Base-by-base conservation (phyloP, 768 basidiomycete genomes). In the Mycena filopes region DNA sequence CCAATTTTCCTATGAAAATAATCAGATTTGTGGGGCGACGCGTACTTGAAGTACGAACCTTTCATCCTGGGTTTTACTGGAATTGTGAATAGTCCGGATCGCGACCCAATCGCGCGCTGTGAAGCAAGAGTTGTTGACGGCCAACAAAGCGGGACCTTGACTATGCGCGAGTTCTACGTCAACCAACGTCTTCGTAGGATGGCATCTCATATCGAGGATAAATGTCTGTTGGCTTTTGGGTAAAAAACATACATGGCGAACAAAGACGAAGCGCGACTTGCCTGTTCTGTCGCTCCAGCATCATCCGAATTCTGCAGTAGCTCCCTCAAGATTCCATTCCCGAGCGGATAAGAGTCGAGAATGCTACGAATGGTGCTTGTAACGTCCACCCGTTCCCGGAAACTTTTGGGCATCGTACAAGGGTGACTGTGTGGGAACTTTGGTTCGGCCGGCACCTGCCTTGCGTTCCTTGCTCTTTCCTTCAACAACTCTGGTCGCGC, bases 101-200 rank as follows among this genome's bases (percentile, higher is more conserved):
- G 72, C 76, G 4, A 55, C 50, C 77, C 76, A 78, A 50, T 78
- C 76, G 2, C 55, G 47, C 0, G 75, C 73, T 2, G 60, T 58
- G 42, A 78, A 76, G 2, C 64, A 21, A 3, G 73, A 65, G 57
- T 78, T 72, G 51, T 78, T 78, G 16, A 61, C 54, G 11, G 75
- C 75, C 3, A 78, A 60, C 3, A 78, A 59, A 1, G 76, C 75
- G 0, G 77, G 73, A 13, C 76, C 77, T 69, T 78, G 76, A 25
- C 70, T 63, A 5, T 57, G 31, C 13, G 49, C 36, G 42, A 76
- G 70, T 11, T 47, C 67, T 23, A 23, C 9, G 38, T 75, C 71
- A 12, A 71, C 51, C 28, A 78, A 57, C 2, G 47, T 40, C 3
- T 62, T 11, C 5, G 47, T 61, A 4, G 68, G 63, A 63, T 78